Base-by-base conservation (phyloP, 768 basidiomycete species). In the Tubosaeta sp. region DNA sequence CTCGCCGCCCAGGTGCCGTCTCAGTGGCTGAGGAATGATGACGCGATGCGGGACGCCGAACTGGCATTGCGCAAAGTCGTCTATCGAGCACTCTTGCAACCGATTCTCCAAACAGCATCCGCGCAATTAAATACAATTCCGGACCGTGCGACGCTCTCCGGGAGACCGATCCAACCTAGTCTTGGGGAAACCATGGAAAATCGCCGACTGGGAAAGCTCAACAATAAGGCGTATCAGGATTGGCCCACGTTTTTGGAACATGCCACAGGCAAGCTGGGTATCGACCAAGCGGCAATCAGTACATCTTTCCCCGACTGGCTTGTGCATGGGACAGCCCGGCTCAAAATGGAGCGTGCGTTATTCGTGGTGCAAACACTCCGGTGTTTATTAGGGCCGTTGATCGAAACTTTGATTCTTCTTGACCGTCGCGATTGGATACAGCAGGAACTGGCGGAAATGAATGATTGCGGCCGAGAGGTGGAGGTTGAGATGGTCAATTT, bases 1-100 rank as follows among this genome's bases (percentile, higher is more conserved):
- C 78, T 90, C 27, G 87, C 88, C 1, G 76, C 87, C 0, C 88
- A 90, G 57, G 73, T 82, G 1, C 88, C 87, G 0, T 65, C 73
- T 12, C 73, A 80, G 43, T 90, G 88, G 88, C 60, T 75, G 12
- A 69, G 68, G 32, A 66, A 68, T 9, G 62, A 68, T 32, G 62
- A 53, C 12, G 56, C 72, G 10, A 53, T 59, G 24, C 63, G 65
- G 3, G 62, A 68, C 3, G 74, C 80, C 25, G 62, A 69, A n/a
- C 70, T 85, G 2, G 76, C 85, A 3, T 66, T 84, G 40, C 76
- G 81, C 18, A 90, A 90, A 62, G 79, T 88, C 41, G 78, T 81
- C 11, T 90, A 84, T 77, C 76, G 88, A 11, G 87, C 86, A 0
- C 69, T 88, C 27, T 68, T 89, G 1, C 78, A 73, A 18, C 65